Evolutionary conservation across 768 basidiomycete species (phyloP).

Genomic region (Chalciporus piperatus): DNA sequence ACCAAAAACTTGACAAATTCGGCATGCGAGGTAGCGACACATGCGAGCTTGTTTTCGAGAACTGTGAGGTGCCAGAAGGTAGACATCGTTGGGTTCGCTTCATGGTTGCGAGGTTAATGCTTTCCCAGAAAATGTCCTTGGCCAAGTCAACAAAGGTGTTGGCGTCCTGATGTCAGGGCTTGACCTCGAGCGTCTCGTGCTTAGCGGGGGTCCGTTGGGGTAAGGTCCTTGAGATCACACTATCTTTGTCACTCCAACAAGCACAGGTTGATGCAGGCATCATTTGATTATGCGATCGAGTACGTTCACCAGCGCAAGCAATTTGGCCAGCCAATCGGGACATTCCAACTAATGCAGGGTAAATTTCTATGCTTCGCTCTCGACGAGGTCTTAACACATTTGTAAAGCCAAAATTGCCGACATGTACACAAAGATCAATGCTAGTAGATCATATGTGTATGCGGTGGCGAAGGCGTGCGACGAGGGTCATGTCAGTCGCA

Average conservation of each 20-base stretch:
- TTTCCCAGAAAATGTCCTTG: slow-evolving; percentile 75
- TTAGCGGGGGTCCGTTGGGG: slow-evolving; percentile 92
- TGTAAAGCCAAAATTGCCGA: slow-evolving; percentile 74
- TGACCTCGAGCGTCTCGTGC: slow-evolving; percentile 86
- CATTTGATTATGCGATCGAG: slow-evolving; percentile 83
- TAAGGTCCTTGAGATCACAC: slow-evolving; percentile 27
- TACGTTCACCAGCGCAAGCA: slow-evolving; percentile 94
- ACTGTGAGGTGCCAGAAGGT: slow-evolving; percentile 89
- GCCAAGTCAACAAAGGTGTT: slow-evolving; percentile 74
- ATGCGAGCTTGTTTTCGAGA: slow-evolving; percentile 88
- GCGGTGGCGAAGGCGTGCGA: slow-evolving; percentile 91
- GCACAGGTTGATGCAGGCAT: slow-evolving; percentile 83
- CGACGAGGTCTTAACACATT: background rate
- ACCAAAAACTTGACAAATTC: slow-evolving; percentile 91
- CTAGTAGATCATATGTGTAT: slow-evolving; percentile 89
- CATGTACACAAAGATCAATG: slow-evolving; percentile 92
- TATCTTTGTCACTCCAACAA: slow-evolving; percentile 6
- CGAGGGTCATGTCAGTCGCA: slow-evolving; percentile 68
- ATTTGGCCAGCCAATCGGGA: slow-evolving; percentile 83
- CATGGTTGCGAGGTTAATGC: background rate
- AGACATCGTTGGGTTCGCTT: slow-evolving; percentile 8
- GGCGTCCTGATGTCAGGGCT: slow-evolving; percentile 92
- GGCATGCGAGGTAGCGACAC: slow-evolving; percentile 97
- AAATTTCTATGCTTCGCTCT: slow-evolving; percentile 8
- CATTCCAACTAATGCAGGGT: slow-evolving; percentile 97